Percentiles rank a stretch among this genome's conserved stretches.
Conservation (phyloP, 2,329 filamentous ascomycete genomes). For the Epichloe coenophiala region DNA sequence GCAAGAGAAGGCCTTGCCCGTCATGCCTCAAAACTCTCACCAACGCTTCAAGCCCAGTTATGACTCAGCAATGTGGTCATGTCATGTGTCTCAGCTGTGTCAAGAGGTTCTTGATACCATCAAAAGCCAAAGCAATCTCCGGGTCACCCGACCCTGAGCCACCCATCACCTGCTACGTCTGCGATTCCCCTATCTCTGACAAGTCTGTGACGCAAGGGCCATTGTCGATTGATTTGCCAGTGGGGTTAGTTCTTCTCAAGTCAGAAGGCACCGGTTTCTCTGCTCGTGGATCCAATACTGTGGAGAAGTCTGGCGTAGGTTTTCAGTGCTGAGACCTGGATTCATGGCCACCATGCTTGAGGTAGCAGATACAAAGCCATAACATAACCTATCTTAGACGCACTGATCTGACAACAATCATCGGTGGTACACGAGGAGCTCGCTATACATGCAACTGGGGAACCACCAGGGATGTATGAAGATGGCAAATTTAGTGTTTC, state of each 20-base stretch:
- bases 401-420: neutral
- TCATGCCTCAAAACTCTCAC: conserved; percentile 72
- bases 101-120: conserved; percentile 63
- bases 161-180: conserved; percentile 60
- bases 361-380: neutral
- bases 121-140: conserved; percentile 21
- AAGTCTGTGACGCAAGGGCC: conserved; percentile 26
- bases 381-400: neutral
- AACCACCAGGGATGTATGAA: neutral
- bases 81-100: conserved; percentile 80
- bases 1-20: conserved; percentile 50
- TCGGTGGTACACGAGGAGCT: neutral
- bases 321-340: conserved; percentile 57
- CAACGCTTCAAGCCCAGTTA: conserved; percentile 69
- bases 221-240: conserved; percentile 43
- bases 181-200: conserved; percentile 60
- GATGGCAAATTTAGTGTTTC: neutral
- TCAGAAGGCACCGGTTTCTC: conserved; percentile 91
- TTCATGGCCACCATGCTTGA: neutral
- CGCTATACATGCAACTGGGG: neutral
- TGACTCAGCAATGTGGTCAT: conserved; percentile 82
- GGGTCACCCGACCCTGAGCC: conserved; percentile 31
- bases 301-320: conserved; percentile 63
- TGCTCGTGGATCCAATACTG: conserved; percentile 68
- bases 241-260: conserved; percentile 65